These are phyloP conservation scores for Ashbya aceris DNA, from an alignment of 1,139 yeast species.

Conservation along the genomic window DNA sequence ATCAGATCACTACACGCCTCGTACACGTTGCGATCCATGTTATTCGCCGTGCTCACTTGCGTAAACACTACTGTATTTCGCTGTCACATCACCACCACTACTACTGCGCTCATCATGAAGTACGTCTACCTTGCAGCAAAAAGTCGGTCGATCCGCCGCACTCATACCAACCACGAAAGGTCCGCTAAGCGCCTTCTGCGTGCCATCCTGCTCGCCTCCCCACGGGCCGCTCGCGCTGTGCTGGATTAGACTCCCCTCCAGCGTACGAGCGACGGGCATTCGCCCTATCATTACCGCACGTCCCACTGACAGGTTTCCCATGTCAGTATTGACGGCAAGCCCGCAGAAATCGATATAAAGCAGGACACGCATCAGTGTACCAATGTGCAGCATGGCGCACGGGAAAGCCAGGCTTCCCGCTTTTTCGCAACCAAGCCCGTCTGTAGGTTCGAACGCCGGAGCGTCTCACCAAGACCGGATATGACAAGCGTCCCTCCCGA, in stretches of 20 bases:
- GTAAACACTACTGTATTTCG: background rate
- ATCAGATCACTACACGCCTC: slow-evolving; percentile 27
- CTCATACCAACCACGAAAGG: background rate
- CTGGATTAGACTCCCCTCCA: slow-evolving; percentile 39
- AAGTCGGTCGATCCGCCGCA: background rate
- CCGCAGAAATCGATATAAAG: slow-evolving; percentile 34
- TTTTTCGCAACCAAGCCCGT: slow-evolving; percentile 18
- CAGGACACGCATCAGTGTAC: slow-evolving; percentile 29
- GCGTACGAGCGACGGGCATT: slow-evolving; percentile 26
- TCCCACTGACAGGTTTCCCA: slow-evolving; percentile 29
- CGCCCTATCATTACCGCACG: slow-evolving; percentile 21
- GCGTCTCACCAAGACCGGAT: slow-evolving; percentile 23
- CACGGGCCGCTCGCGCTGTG: slow-evolving; percentile 35
- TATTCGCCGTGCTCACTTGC: background rate
- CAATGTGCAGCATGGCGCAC: slow-evolving; percentile 3
- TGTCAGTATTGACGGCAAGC: slow-evolving; percentile 17
- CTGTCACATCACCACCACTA: background rate
- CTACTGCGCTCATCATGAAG: background rate
- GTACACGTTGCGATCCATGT: slow-evolving; percentile 23
- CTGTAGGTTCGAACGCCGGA: slow-evolving; percentile 18
- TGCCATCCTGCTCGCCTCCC: slow-evolving; percentile 38
- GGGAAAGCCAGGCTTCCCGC: slow-evolving; percentile 11
- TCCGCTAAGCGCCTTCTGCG: slow-evolving; percentile 9
- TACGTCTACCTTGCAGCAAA: background rate
- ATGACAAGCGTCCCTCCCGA: slow-evolving; percentile 7